phyloP scores from a whole-genome alignment of 2,329 filamentous ascomycete genomes.

The Tetracladium maxilliforme region DNA sequence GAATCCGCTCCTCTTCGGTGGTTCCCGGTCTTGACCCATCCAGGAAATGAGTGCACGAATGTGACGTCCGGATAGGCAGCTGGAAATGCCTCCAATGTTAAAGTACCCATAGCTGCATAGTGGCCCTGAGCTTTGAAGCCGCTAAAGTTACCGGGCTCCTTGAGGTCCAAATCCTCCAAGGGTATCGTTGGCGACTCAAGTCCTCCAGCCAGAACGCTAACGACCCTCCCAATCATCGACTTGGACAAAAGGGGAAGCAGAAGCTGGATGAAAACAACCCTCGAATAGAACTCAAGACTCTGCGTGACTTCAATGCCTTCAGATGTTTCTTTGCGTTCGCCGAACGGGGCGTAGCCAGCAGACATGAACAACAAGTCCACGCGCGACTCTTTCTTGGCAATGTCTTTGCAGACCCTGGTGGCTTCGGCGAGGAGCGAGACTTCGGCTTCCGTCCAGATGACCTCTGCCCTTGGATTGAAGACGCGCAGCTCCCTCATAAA shows the following conservation, averaged over 20 bases:
- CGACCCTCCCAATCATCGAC: conserved; percentile 29
- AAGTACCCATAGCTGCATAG: conserved; percentile 32
- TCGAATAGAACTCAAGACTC: conserved; percentile 39
- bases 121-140: conserved; percentile 25
- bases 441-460: conserved; percentile 32
- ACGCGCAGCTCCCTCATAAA: conserved; percentile 20
- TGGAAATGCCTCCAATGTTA: conserved; percentile 33
- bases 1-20: conserved; percentile 9
- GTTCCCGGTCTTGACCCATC: conserved; percentile 18
- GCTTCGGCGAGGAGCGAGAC: conserved; percentile 33
- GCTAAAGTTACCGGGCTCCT: conserved; percentile 15
- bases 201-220: conserved; percentile 35
- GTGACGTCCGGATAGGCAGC: conserved; percentile 22
- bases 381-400: conserved; percentile 23
- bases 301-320: conserved; percentile 40
- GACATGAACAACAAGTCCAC: conserved; percentile 32
- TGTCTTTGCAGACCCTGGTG: conserved; percentile 28
- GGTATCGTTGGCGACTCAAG: conserved; percentile 27
- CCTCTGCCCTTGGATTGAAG: conserved; percentile 25
- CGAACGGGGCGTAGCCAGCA: conserved; percentile 18
- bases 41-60: conserved; percentile 24
- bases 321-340: conserved; percentile 25
- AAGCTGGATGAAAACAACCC: conserved; percentile 38
- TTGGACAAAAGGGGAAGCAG: conserved; percentile 38
- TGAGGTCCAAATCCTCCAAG: conserved; percentile 27